A percentile compares a stretch with the other conserved stretches of the same genome.
These are phyloP conservation scores for Hyphopichia khmerensis DNA, from an alignment of 1,139 yeast species.

Conservation along the genomic window DNA sequence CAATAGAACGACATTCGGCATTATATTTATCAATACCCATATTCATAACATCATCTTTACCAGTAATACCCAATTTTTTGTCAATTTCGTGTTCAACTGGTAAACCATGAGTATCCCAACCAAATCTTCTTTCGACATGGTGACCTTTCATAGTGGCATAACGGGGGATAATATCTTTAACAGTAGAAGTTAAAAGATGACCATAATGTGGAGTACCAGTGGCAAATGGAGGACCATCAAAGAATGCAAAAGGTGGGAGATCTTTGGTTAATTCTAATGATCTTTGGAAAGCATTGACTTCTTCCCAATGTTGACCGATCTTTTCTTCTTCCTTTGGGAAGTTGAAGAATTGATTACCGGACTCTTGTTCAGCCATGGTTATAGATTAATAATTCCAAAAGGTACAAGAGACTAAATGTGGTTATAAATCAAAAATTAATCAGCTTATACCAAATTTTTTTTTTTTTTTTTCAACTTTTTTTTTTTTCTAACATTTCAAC, in stretches of 20 bases:
- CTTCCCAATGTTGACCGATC: constrained; percentile 78
- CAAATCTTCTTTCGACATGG: constrained; percentile 95
- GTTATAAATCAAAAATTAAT: not conserved
- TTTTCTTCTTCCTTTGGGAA: constrained; percentile 90
- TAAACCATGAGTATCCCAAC: constrained; percentile 99
- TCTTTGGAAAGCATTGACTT: constrained; percentile 88
- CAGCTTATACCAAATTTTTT: not conserved
- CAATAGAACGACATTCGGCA: constrained; percentile 92
- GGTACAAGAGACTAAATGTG: constrained; percentile 3
- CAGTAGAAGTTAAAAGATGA: constrained; percentile 92
- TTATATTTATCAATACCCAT: constrained; percentile 94
- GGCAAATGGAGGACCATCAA: constrained; percentile 99
- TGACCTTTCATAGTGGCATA: constrained; percentile 97
- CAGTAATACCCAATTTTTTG: constrained; percentile 90
- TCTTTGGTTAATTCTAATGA: constrained; percentile 82
- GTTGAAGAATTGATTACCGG: constrained; percentile 39
- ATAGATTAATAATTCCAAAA: not conserved
- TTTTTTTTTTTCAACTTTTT: not conserved
- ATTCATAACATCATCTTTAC: constrained; percentile 90
- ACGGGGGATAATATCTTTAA: constrained; percentile 95
- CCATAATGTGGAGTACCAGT: constrained; percentile 99
- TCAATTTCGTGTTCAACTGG: constrained; percentile 99
- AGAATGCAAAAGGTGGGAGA: constrained; percentile 85
- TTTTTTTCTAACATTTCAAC: not conserved
- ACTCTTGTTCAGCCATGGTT: constrained; percentile 27